A percentile compares a stretch with the other conserved stretches of the same genome.
phyloP scores from a whole-genome alignment of 352 stramenopile genomes.

The Globisporangium solare region DNA sequence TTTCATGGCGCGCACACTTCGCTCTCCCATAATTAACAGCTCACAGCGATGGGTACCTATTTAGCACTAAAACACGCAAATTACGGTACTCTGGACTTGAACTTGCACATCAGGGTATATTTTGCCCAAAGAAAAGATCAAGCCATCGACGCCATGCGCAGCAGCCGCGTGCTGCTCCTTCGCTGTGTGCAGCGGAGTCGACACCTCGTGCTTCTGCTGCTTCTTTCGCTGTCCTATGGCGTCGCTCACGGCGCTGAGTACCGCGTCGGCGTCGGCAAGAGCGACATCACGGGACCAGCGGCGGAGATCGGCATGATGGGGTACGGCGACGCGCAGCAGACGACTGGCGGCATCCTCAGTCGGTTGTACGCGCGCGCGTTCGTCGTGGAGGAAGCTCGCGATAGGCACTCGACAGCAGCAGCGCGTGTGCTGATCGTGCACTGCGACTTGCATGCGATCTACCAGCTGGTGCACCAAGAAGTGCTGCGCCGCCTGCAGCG shows the following conservation, averaged over 20 bases:
- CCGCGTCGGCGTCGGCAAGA: constrained; percentile 49
- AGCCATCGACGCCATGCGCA: too few relatives aligned
- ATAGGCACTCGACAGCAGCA: constrained; percentile 12
- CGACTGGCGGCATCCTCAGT: constrained; percentile 47
- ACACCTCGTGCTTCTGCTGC: neutral
- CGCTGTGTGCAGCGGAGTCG: too few relatives aligned
- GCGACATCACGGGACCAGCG: constrained; percentile 53
- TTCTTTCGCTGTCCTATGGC: neutral
- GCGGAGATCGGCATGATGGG: constrained; percentile 67
- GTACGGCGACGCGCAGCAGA: constrained; percentile 47
- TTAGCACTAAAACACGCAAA: too few relatives aligned
- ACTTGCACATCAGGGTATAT: too few relatives aligned
- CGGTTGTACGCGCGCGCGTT: constrained; percentile 62
- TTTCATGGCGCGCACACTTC: too few relatives aligned
- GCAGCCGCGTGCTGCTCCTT: too few relatives aligned
- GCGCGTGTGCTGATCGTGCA: constrained; percentile 39
- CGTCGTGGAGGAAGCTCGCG: constrained; percentile 32
- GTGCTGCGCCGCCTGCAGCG: too few relatives aligned
- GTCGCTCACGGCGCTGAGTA: constrained; percentile 14
- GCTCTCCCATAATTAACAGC: too few relatives aligned
- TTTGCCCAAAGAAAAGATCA: too few relatives aligned
- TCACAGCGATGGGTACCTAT: too few relatives aligned
- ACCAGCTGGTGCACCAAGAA: constrained; percentile 13
- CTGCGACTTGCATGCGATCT: constrained; percentile 35
- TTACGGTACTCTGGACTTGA: too few relatives aligned